Evolutionary conservation across 1,139 yeast genomes (phyloP), one percentile per base, ranked within the genome.

Genomic region (Lodderomyces margitis): DNA sequence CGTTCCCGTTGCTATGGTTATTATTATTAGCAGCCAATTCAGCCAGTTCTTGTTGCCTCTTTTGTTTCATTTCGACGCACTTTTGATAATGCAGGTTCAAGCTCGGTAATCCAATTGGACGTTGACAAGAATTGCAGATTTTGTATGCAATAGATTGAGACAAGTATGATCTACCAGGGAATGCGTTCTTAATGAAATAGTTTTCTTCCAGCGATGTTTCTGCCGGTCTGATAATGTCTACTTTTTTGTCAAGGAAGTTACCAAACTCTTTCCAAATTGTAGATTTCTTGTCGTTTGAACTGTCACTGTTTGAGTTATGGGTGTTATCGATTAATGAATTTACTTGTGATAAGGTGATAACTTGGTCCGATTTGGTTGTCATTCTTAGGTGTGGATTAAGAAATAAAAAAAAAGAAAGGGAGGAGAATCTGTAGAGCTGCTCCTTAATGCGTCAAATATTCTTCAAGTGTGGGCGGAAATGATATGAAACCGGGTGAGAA

Each of bases 191-290:
- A 11, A 25, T 37, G n/a, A 30, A 21, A 21, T 31, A 30, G 21
- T 25, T 17, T 19, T 30, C 35, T 60, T 68, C 51, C 55, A 64
- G 49, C 2, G 20, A 21, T 2, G 34, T 14, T 11, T 23, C 23
- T 47, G 58, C 43, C 50, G 62, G 50, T 50, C 50, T 52, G 44
- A 53, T 47, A 12, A 61, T 56, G 35, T 69, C 73, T 20, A 70
- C 59, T 40, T 74, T 63, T 42, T 67, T 70, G 51, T 80, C 85
- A 41, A 81, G 62, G 55, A 73, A 80, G 21, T 68, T 74, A 5
- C 86, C 86, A 37, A 81, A 65, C 46, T 81, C 86, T 58, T 80
- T 78, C 87, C 87, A 81, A 57, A 66, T 63, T 33, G 63, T 54
- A 10, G 60, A 53, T 44, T 56, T 58, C 16, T 43, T 44, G 32